Base-by-base conservation (phyloP, 192 early-diverging fungal genomes). In the Coemansia sp. region DNA sequence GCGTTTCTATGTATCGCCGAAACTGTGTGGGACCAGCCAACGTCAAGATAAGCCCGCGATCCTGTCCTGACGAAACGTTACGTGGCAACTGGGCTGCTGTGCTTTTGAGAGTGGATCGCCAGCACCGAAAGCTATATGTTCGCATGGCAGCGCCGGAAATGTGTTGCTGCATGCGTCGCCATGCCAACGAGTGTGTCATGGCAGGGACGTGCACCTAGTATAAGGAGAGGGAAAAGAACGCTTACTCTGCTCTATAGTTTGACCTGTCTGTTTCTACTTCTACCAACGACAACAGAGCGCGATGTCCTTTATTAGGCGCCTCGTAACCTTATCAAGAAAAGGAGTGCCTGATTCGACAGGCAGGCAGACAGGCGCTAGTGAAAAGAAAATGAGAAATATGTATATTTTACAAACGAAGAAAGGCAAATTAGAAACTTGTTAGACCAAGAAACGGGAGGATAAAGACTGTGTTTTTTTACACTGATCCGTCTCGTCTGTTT, bases 161-260 rank as follows among this genome's bases (percentile, higher is more conserved):
- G 19, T 50, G 62, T 13, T 58, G 62, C 34, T 59, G 67, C n/a
- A 67, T 22, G 28, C 45, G 65, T 31, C 40, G 67, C 72, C 72
- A 69, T 28, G 57, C 25, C 44, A 58, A 33, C 72, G 34, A 50
- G 29, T 61, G 61, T n/a, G 54, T 33, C 66, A 74, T 68, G 30
- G 9, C 55, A 33, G 23, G 25, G 6, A 2, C 2, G 22, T 25
- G 22, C 6, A 23, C 1, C 23, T 23, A 11, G 6, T 23, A 20
- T 47, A 34, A 34, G 9, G 9, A 36, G 13, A 36, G 2, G 13
- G 13, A 36, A 36, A 36, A 2, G 5, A 36, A 36, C n/a, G n/a
- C n/a, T 19, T n/a, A 6, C n/a, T 44, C 10, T 19, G n/a, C 41
- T 19, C 15, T n/a, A 6, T 44, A n/a, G 41, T 19, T n/a, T 2